These are phyloP conservation scores for Pseudogymnoascus sp. DNA, from an alignment of 2,329 filamentous ascomycete species.

Conservation along the genomic window DNA sequence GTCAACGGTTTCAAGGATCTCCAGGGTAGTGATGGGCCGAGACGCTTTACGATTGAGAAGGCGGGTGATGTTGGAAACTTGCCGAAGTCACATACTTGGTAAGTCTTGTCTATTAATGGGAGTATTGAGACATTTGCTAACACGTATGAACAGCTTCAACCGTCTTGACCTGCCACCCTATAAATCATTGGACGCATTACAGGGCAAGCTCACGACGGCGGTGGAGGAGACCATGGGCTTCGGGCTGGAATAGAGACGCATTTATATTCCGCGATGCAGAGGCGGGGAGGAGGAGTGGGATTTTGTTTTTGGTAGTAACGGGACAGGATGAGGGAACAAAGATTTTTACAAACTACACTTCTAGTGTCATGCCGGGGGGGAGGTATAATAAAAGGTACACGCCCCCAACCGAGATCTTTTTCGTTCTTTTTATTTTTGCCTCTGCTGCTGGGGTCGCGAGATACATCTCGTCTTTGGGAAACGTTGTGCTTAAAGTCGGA, in stretches of 20 bases:
- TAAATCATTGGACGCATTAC: slow-evolving; percentile 75
- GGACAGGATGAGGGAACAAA: background rate
- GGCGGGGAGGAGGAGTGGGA: background rate
- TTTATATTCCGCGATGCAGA: background rate
- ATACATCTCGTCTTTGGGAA: background rate
- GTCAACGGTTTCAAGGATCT: slow-evolving; percentile 99
- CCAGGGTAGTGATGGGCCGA: slow-evolving; percentile 89
- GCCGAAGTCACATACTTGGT: slow-evolving; percentile 98
- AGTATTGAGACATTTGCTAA: slow-evolving; percentile 13
- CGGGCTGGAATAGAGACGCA: slow-evolving; percentile 72
- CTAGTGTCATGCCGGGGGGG: background rate
- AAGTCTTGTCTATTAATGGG: slow-evolving; percentile 32
- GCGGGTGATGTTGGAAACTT: slow-evolving; percentile 83
- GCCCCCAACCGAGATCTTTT: background rate
- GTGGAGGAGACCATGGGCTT: slow-evolving; percentile 99
- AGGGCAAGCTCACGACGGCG: slow-evolving; percentile 87
- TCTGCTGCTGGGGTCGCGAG: background rate
- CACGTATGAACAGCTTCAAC: slow-evolving; percentile 68
- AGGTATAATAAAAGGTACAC: slow-evolving; percentile 1
- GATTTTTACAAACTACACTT: background rate
- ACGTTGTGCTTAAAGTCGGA: background rate
- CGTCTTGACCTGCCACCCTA: slow-evolving; percentile 91
- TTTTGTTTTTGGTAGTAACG: background rate
- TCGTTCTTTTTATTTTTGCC: background rate
- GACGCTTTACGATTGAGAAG: slow-evolving; percentile 97